Conservation (phyloP, 2,329 filamentous ascomycete genomes). For the Hymenoscyphus occultus region DNA sequence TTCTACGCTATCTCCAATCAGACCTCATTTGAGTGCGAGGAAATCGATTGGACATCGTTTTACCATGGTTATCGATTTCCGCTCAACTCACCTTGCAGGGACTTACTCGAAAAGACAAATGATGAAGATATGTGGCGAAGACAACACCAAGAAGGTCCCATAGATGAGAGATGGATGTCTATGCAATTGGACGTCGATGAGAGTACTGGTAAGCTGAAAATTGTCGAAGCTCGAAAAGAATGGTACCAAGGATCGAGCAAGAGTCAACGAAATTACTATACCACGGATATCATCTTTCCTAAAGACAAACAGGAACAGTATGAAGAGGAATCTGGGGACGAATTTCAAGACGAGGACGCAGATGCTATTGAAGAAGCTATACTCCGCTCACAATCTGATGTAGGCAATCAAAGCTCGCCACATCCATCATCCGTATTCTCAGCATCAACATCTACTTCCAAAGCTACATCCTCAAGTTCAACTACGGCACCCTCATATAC, state of each 20-base stretch:
- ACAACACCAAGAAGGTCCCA: slow-evolving; percentile 65
- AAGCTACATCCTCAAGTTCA: slow-evolving; percentile 13
- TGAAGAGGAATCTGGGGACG: neutral
- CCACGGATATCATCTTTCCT: slow-evolving; percentile 48
- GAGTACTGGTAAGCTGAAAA: slow-evolving; percentile 52
- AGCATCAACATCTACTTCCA: neutral
- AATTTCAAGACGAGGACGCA: slow-evolving; percentile 13
- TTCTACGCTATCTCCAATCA: slow-evolving; percentile 71
- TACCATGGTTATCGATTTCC: slow-evolving; percentile 66
- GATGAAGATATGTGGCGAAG: slow-evolving; percentile 59
- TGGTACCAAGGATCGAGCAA: slow-evolving; percentile 57
- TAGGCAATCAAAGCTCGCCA: neutral
- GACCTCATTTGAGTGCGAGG: slow-evolving; percentile 58
- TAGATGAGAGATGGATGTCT: slow-evolving; percentile 72
- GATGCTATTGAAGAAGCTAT: neutral
- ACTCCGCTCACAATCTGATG: neutral
- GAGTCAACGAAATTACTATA: slow-evolving; percentile 65
- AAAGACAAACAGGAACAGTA: neutral
- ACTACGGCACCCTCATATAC: slow-evolving; percentile 12
- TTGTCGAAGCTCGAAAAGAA: slow-evolving; percentile 68
- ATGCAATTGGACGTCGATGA: slow-evolving; percentile 62
- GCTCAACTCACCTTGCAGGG: slow-evolving; percentile 45
- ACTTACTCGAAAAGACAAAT: slow-evolving; percentile 42
- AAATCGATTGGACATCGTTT: slow-evolving; percentile 64
- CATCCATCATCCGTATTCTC: neutral